phyloP scores from a whole-genome alignment of 257 asterid genomes.

The Solanum commersonii region DNA sequence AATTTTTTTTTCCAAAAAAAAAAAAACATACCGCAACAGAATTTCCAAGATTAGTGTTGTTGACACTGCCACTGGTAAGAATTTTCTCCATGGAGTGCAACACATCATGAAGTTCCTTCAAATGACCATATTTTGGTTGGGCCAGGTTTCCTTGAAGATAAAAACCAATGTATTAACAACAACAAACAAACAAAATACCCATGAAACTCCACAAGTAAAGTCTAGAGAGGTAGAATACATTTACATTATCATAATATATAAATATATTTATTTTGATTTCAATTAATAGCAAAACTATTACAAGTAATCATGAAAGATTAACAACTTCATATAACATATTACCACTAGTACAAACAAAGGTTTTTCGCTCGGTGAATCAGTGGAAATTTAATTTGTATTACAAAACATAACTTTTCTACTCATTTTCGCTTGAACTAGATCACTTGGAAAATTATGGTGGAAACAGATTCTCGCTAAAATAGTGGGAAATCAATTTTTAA shows the following conservation, averaged over 20 bases:
- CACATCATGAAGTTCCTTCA: slow-evolving; percentile 62
- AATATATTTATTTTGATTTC: neutral
- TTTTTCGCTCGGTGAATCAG: neutral
- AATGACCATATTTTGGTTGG: slow-evolving; percentile 75
- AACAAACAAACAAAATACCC: neutral
- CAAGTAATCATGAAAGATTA: neutral
- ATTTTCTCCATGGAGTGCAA: slow-evolving; percentile 45
- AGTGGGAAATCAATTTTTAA: too few species aligned
- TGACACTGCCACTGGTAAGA: slow-evolving; percentile 46
- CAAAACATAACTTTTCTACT: too few species aligned
- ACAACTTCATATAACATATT: neutral
- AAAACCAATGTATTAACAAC: neutral
- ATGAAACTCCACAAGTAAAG: too few species aligned
- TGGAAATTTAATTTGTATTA: too few species aligned
- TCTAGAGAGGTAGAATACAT: neutral
- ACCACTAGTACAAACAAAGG: neutral
- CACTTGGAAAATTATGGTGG: too few species aligned
- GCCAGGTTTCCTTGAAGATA: slow-evolving; percentile 27
- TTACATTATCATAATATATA: neutral
- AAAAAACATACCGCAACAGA: slow-evolving; percentile 21
- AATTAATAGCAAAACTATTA: neutral
- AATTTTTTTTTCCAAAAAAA: neutral
- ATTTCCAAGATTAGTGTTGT: slow-evolving; percentile 24
- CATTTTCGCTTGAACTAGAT: too few species aligned
- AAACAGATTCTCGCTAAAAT: neutral